Conservation (phyloP, 2,329 filamentous ascomycete species). For the Ascocoryne sarcoides region DNA sequence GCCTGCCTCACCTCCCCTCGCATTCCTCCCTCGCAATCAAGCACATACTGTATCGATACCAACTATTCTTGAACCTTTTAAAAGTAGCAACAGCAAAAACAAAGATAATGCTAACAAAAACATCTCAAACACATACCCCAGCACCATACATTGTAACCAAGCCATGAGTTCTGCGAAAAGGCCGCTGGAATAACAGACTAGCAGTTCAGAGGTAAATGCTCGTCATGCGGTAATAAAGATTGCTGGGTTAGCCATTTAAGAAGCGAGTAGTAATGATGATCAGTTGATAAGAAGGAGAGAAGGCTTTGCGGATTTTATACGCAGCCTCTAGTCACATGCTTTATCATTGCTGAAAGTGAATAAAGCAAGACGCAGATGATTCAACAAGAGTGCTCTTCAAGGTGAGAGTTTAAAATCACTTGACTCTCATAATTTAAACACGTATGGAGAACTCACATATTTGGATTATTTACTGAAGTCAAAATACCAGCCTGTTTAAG, state of each 20-base stretch:
- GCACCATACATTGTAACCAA: no score
- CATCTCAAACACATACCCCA: neutral
- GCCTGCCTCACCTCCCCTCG: neutral
- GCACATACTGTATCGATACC: neutral
- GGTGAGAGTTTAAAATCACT: neutral
- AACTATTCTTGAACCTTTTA: neutral
- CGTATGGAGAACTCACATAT: neutral
- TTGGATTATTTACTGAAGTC: neutral
- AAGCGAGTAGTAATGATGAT: no score
- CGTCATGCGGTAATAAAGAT: neutral
- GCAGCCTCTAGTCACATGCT: no score
- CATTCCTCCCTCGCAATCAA: neutral
- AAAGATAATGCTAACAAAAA: neutral
- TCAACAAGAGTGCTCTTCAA: neutral
- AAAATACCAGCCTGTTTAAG: no score
- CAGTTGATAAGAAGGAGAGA: no score
- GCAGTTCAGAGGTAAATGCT: neutral
- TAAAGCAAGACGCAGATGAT: neutral
- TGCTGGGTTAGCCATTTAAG: neutral
- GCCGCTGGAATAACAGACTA: neutral
- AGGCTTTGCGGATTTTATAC: no score
- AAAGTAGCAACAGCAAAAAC: neutral
- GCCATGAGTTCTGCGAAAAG: no score
- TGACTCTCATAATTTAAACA: neutral
- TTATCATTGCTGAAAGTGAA: neutral